phyloP scores from a whole-genome alignment of 805 yeast genomes.

The Yarrowia bubula region DNA sequence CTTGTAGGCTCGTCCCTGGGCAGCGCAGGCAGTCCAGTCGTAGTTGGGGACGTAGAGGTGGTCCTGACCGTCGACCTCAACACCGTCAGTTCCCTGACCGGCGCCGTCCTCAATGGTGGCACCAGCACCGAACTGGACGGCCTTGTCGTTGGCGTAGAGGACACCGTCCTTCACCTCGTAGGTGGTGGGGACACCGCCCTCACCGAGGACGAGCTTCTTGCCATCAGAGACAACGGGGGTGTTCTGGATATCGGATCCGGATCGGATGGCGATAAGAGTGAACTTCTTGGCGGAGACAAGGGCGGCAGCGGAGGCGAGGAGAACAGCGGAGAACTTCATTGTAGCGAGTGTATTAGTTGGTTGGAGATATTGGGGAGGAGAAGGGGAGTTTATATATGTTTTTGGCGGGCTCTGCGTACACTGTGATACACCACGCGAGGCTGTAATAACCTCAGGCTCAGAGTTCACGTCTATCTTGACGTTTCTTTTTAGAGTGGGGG shows the following conservation, averaged over 20 bases:
- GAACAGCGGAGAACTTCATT: conserved; percentile 22
- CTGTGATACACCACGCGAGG: neutral
- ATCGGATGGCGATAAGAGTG: conserved; percentile 24
- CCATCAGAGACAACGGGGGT: neutral
- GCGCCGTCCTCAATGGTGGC: neutral
- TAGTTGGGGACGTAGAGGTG: conserved; percentile 1
- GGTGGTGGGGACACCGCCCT: neutral
- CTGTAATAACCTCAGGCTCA: conserved; percentile 2
- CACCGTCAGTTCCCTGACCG: neutral
- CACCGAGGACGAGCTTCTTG: neutral
- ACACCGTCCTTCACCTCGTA: conserved; percentile 11
- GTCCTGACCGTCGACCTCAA: neutral
- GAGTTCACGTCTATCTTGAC: too few relatives aligned
- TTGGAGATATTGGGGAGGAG: neutral
- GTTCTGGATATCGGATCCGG: conserved; percentile 25
- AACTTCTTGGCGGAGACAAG: conserved; percentile 22
- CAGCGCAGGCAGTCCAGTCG: conserved; percentile 4
- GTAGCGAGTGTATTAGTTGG: conserved; percentile 19
- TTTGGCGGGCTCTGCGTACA: neutral
- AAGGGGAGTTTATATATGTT: neutral
- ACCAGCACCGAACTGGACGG: neutral
- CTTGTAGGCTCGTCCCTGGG: conserved; percentile 13
- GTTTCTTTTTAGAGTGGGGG: too few relatives aligned
- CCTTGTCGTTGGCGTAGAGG: conserved; percentile 24
- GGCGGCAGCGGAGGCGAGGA: conserved; percentile 13